These are phyloP conservation scores for Rhodotorula sp. DNA, from an alignment of 1,284 basidiomycete genomes.

Conservation along the genomic window DNA sequence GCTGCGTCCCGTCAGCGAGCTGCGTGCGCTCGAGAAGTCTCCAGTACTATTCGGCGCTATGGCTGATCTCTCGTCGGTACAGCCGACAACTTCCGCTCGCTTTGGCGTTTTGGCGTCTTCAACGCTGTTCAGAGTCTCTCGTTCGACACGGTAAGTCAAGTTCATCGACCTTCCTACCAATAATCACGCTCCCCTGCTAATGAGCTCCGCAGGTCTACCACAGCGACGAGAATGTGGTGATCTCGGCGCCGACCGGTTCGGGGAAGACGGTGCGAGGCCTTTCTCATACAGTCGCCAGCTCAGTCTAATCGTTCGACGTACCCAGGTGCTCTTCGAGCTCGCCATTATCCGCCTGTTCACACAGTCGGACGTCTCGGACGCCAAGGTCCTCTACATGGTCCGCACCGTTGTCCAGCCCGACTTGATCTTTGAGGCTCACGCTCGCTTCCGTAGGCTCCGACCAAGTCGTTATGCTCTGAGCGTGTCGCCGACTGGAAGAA, in stretches of 20 bases:
- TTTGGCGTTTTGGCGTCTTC: conserved; percentile 85
- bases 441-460: conserved; percentile 58
- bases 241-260: conserved; percentile 79
- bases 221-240: conserved; percentile 70
- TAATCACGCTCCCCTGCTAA: too few relatives aligned
- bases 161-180: neutral
- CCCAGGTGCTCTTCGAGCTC: conserved; percentile 78
- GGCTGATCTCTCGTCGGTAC: neutral
- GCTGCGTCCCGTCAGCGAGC: conserved; percentile 26
- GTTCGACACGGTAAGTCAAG: conserved; percentile 64
- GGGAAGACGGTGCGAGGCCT: conserved; percentile 67
- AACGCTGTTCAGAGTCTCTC: conserved; percentile 85
- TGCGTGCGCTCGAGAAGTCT: conserved; percentile 15
- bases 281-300: neutral
- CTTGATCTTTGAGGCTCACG: neutral
- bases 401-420: neutral
- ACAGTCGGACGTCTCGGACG: conserved; percentile 48
- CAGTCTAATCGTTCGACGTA: conserved; percentile 30
- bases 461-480: conserved; percentile 69
- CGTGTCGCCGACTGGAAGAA: conserved; percentile 76
- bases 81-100: conserved; percentile 75
- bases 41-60: neutral
- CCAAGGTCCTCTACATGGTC: conserved; percentile 78
- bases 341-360: conserved; percentile 76
- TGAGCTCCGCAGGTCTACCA: conserved; percentile 59